These are phyloP conservation scores for Kurtzmaniella quercitrusa DNA, from an alignment of 1,139 yeast species.

Conservation along the genomic window DNA sequence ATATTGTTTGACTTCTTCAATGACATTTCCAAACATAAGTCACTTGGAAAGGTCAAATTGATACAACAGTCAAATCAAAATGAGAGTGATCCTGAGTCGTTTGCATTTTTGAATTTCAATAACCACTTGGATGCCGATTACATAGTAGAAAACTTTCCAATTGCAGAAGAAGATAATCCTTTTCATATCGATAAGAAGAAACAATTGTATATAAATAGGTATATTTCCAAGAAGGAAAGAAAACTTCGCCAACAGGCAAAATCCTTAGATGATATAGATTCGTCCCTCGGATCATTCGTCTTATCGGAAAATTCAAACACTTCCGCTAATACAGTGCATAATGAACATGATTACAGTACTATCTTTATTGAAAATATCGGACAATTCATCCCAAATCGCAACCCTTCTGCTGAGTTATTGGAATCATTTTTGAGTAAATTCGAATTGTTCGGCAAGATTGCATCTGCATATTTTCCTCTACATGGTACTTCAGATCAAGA, in stretches of 20 bases:
- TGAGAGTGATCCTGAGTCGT: slow-evolving; percentile 16
- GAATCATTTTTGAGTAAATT: slow-evolving; percentile 29
- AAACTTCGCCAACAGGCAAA: slow-evolving; percentile 12
- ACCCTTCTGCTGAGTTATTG: slow-evolving; percentile 15
- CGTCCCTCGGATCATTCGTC: neutral
- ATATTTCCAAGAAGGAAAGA: slow-evolving; percentile 26
- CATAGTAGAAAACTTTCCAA: slow-evolving; percentile 17
- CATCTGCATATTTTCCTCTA: slow-evolving; percentile 44
- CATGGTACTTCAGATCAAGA: slow-evolving; percentile 14
- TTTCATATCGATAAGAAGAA: slow-evolving; percentile 28
- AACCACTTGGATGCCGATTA: slow-evolving; percentile 36
- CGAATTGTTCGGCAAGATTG: slow-evolving; percentile 35
- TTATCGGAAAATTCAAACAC: neutral
- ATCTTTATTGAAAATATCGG: slow-evolving; percentile 44
- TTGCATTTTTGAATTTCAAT: slow-evolving; percentile 34
- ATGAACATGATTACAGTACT: slow-evolving; percentile 34
- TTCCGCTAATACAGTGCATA: slow-evolving; percentile 10
- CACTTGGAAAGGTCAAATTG: slow-evolving; percentile 26
- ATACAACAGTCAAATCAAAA: slow-evolving; percentile 13
- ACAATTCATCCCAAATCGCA: slow-evolving; percentile 22
- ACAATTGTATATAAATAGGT: slow-evolving; percentile 26
- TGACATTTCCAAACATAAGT: slow-evolving; percentile 21
- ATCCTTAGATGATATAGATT: slow-evolving; percentile 4
- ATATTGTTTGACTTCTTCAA: slow-evolving; percentile 23
- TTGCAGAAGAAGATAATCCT: slow-evolving; percentile 19